These are phyloP conservation scores for Sporothrix variecibatus DNA, from an alignment of 2,329 filamentous ascomycete species.

Conservation along the genomic window DNA sequence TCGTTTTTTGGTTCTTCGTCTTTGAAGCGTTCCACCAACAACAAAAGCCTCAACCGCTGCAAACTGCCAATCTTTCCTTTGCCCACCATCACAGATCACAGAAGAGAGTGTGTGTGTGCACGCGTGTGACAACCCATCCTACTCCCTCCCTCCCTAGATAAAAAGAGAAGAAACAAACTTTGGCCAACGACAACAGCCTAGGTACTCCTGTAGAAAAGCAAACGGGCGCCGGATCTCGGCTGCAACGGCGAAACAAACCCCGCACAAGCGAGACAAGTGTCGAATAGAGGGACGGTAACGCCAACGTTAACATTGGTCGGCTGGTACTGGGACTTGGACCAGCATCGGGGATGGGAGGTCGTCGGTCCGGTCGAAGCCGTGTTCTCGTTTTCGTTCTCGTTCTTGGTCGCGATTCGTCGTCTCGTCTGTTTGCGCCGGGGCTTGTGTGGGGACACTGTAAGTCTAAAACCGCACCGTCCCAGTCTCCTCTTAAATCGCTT, in stretches of 20 bases:
- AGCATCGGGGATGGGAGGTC: neutral
- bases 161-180: slow-evolving; percentile 47
- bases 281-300: slow-evolving; percentile 46
- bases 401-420: neutral
- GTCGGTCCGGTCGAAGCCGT: neutral
- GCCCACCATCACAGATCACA: neutral
- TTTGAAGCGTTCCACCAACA: neutral
- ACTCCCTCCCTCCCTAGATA: slow-evolving; percentile 51
- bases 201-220: slow-evolving; percentile 45
- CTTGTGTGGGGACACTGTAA: slow-evolving; percentile 33
- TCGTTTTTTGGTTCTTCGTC: slow-evolving; percentile 4
- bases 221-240: slow-evolving; percentile 53
- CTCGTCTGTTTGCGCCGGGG: slow-evolving; percentile 48
- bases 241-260: slow-evolving; percentile 51
- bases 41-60: neutral
- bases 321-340: neutral
- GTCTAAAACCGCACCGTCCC: slow-evolving; percentile 1
- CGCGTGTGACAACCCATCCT: slow-evolving; percentile 43
- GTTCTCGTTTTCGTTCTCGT: neutral
- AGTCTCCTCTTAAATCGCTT: slow-evolving; percentile 51
- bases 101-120: neutral
- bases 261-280: slow-evolving; percentile 57
- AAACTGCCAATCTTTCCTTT: neutral
- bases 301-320: neutral
- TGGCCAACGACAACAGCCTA: slow-evolving; percentile 45